phyloP scores from a whole-genome alignment of 148 eudicot species.

The Heliosperma pusillum region DNA sequence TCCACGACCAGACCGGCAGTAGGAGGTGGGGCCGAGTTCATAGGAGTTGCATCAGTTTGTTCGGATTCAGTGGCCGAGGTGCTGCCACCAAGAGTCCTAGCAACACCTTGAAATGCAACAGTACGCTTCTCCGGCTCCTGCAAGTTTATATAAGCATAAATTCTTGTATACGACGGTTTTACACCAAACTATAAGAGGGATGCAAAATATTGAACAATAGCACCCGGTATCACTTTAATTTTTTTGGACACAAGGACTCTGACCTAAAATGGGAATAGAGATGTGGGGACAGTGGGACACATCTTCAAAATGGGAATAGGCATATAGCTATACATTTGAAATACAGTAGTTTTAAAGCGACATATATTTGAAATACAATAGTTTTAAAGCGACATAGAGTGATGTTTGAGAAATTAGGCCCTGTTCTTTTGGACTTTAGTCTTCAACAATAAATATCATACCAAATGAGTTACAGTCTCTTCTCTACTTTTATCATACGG shows the following conservation, averaged over 20 bases:
- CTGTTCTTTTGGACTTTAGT: no score
- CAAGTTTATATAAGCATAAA: background rate
- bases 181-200: no score
- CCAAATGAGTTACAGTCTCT: no score
- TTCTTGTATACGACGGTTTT: background rate
- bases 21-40: constrained; percentile 38
- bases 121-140: constrained; percentile 53
- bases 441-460: no score
- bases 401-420: no score
- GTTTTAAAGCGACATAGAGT: no score
- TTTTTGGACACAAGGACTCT: background rate
- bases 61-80: constrained; percentile 28
- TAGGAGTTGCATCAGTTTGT: constrained; percentile 24
- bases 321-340: background rate
- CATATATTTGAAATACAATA: no score
- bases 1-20: constrained; percentile 41
- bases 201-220: no score
- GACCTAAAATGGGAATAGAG: background rate
- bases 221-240: background rate
- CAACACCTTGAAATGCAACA: constrained; percentile 52
- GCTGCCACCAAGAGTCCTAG: constrained; percentile 59
- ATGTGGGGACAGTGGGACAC: background rate
- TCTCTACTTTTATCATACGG: no score
- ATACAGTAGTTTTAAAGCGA: no score
- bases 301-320: background rate